phyloP scores from a whole-genome alignment of 176 grass and related monocot genomes.

The Zizania latifolia region DNA sequence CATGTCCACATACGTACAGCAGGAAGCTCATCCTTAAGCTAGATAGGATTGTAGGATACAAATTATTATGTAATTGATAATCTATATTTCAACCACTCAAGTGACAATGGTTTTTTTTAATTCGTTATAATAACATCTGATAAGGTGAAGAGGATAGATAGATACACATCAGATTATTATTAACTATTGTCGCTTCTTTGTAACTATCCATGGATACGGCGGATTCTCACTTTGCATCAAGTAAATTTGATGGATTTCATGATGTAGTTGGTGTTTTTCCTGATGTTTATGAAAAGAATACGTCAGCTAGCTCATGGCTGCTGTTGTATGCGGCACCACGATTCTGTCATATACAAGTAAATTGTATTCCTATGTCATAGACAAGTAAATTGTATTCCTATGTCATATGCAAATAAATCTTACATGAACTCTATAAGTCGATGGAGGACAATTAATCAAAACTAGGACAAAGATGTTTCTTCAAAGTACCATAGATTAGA shows the following conservation, averaged over 20 bases:
- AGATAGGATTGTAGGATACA: too few relatives aligned
- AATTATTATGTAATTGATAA: too few relatives aligned
- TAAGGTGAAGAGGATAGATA: too few relatives aligned
- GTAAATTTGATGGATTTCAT: not conserved
- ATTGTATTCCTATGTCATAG: not conserved
- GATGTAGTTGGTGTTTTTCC: not conserved
- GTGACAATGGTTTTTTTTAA: too few relatives aligned
- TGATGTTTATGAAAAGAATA: not conserved
- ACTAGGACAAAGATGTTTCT: not conserved
- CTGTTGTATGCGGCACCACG: conserved; percentile 27
- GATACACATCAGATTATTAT: too few relatives aligned
- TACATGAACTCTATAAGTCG: too few relatives aligned
- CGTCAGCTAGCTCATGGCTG: not conserved
- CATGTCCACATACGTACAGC: not conserved
- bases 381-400: not conserved
- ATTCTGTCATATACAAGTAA: not conserved
- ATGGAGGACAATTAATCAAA: not conserved
- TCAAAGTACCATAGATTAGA: not conserved
- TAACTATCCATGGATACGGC: too few relatives aligned
- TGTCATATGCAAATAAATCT: not conserved
- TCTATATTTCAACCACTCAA: too few relatives aligned
- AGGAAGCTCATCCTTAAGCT: not conserved
- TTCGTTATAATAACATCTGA: too few relatives aligned
- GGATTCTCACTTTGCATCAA: too few relatives aligned
- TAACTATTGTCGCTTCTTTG: too few relatives aligned